Conservation (phyloP, 2,329 filamentous ascomycete species). For the Botrytis fabae region DNA sequence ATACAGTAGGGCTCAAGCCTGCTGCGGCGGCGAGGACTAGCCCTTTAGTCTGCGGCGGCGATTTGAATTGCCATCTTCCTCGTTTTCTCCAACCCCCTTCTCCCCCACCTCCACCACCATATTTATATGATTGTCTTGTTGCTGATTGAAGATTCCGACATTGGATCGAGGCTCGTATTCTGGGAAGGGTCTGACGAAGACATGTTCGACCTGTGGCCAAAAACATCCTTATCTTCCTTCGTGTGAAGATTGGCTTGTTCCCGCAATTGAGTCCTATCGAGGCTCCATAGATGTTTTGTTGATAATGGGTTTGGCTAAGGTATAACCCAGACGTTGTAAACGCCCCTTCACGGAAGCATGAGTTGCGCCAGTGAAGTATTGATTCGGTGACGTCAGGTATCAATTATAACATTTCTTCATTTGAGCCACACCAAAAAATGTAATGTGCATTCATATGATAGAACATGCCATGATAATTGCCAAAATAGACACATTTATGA, state of each 20-base stretch:
- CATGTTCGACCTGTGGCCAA: slow-evolving; percentile 48
- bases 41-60: slow-evolving; percentile 24
- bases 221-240: slow-evolving; percentile 47
- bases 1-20: slow-evolving; percentile 54
- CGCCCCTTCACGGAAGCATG: not conserved
- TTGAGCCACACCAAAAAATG: not conserved
- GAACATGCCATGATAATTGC: not conserved
- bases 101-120: slow-evolving; percentile 19
- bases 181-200: slow-evolving; percentile 42
- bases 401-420: slow-evolving; percentile 1
- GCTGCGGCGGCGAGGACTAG: slow-evolving; percentile 34
- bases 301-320: not conserved
- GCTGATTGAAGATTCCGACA: slow-evolving; percentile 26
- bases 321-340: not conserved
- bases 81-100: not conserved
- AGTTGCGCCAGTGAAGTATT: slow-evolving; percentile 12
- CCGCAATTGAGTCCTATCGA: slow-evolving; percentile 27
- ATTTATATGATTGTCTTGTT: slow-evolving; percentile 26
- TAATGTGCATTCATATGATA: not conserved
- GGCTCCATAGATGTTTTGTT: slow-evolving; percentile 33
- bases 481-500: not conserved
- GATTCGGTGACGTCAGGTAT: slow-evolving; percentile 19
- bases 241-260: slow-evolving; percentile 3
- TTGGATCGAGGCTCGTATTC: slow-evolving; percentile 38
- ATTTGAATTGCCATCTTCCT: slow-evolving; percentile 24